These are phyloP conservation scores for Phytophthora parvispora DNA, from an alignment of 352 stramenopile genomes.

Conservation along the genomic window DNA sequence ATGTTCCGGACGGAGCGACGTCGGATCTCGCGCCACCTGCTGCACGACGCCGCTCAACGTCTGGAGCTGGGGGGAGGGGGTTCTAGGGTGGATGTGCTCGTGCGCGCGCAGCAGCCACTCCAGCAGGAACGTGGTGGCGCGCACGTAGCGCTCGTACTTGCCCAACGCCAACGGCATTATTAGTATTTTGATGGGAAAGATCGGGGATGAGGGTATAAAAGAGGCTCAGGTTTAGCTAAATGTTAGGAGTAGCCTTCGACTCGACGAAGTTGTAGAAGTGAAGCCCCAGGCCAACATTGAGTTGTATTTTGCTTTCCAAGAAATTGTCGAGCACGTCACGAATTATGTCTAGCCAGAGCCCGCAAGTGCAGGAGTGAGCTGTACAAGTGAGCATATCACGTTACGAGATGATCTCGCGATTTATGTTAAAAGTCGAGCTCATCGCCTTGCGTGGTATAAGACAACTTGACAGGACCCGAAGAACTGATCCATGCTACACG, in stretches of 20 bases:
- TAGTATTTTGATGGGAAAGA: background rate
- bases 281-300: no score
- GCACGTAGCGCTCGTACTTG: slow-evolving; percentile 4
- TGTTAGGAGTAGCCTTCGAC: background rate
- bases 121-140: background rate
- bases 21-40: background rate
- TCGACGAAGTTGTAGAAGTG: no score
- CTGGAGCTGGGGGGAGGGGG: background rate
- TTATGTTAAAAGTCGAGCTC: no score
- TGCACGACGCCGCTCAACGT: background rate
- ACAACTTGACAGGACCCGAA: no score
- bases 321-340: no score
- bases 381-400: no score
- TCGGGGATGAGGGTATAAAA: background rate
- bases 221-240: background rate
- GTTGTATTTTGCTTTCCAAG: no score
- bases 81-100: background rate
- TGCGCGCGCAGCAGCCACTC: background rate
- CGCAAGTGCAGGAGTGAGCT: no score
- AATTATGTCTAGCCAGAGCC: no score
- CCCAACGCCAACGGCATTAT: background rate
- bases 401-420: no score
- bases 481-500: no score
- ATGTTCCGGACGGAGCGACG: background rate
- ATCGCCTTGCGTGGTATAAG: no score